Evolutionary conservation across 495 filamentous ascomycete genomes (phyloP).

Genomic region (Daldinia loculata): DNA sequence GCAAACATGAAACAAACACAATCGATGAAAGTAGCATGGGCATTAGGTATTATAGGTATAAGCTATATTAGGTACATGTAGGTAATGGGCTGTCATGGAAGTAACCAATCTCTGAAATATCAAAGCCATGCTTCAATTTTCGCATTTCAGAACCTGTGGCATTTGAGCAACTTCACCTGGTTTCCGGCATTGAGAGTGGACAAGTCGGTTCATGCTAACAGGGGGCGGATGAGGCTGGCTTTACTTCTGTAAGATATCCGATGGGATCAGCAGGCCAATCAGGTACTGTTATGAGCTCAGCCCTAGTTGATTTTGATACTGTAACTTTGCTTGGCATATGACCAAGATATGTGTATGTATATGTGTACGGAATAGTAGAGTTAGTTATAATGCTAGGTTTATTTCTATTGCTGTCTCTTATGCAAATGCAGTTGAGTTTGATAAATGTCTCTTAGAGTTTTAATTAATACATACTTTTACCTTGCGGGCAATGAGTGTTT

Average conservation of each 20-base stretch:
- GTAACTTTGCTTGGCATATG: conserved; percentile 15
- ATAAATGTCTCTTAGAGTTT: background rate
- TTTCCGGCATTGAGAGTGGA: conserved; percentile 29
- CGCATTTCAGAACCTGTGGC: background rate
- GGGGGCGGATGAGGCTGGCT: conserved; percentile 38
- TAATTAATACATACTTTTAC: background rate
- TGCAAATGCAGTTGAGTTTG: background rate
- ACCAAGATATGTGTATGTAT: background rate
- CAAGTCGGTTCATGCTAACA: conserved; percentile 37
- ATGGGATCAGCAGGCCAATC: conserved; percentile 38
- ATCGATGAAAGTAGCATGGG: background rate
- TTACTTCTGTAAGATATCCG: conserved; percentile 31
- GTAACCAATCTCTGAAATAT: background rate
- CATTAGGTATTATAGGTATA: too few relatives aligned
- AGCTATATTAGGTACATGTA: background rate
- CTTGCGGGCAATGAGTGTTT: background rate
- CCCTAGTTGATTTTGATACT: conserved; percentile 44
- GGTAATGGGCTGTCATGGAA: background rate
- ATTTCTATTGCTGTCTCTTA: background rate
- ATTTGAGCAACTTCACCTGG: conserved; percentile 10
- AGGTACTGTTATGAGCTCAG: conserved; percentile 1
- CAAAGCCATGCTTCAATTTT: background rate
- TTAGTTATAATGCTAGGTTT: conserved; percentile 23
- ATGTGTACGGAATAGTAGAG: background rate
- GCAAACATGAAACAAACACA: background rate